Percentiles rank a stretch among this genome's conserved stretches.
Conservation (phyloP, 2,329 filamentous ascomycete species). For the Rugonectria rugulosa region DNA sequence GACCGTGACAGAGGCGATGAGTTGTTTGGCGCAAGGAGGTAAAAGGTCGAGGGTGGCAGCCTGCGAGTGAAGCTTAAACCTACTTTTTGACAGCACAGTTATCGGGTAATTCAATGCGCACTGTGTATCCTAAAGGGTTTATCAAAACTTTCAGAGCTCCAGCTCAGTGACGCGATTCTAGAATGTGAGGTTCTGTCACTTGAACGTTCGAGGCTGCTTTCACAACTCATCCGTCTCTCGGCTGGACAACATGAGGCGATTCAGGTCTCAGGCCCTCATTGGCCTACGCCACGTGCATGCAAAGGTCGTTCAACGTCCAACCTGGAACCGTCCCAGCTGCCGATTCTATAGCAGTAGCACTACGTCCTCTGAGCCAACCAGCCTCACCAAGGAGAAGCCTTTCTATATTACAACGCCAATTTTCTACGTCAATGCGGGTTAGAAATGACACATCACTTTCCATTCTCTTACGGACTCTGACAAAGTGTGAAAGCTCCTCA, state of each 20-base stretch:
- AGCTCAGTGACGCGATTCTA: conserved; percentile 17
- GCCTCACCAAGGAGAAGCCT: conserved; percentile 66
- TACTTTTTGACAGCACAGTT: conserved; percentile 30
- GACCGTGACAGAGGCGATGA: not conserved
- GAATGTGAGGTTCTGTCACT: conserved; percentile 8
- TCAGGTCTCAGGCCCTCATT: conserved; percentile 37
- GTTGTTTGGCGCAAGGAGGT: conserved; percentile 34
- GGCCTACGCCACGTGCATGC: conserved; percentile 33
- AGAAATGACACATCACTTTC: conserved; percentile 2
- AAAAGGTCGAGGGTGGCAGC: conserved; percentile 1
- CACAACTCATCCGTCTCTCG: not conserved
- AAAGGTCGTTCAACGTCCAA: conserved; percentile 22
- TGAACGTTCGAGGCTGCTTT: not conserved
- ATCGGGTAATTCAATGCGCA: conserved; percentile 28
- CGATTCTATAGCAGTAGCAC: conserved; percentile 41
- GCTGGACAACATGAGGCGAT: conserved; percentile 39
- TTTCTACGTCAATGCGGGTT: conserved; percentile 97
- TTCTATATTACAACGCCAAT: conserved; percentile 97
- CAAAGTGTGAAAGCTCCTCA: conserved; percentile 74
- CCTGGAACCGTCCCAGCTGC: conserved; percentile 42
- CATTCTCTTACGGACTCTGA: not conserved
- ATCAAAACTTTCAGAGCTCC: conserved; percentile 30
- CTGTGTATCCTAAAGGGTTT: conserved; percentile 24
- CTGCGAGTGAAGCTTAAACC: conserved; percentile 1
- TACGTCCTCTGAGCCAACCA: conserved; percentile 34